Conservation (phyloP, 129 eudicot species). For the Gnaphalium uliginosum region DNA sequence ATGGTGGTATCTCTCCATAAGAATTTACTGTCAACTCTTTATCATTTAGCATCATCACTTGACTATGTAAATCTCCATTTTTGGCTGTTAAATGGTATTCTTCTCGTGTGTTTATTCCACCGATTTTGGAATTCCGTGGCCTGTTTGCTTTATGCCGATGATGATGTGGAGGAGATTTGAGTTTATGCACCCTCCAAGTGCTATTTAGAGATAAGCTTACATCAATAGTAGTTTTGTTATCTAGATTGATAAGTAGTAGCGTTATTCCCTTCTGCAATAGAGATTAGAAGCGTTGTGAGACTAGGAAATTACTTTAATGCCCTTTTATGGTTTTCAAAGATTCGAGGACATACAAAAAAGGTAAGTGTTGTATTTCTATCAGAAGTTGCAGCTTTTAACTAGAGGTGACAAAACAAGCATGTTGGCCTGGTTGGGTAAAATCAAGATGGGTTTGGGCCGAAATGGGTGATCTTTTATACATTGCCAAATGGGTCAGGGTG, state of each 20-base stretch:
- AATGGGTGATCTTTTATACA: background rate
- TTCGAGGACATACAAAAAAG: background rate
- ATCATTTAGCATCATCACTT: conserved; percentile 73
- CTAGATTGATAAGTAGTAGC: conserved; percentile 68
- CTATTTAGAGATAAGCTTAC: conserved; percentile 39
- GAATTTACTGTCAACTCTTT: conserved; percentile 46
- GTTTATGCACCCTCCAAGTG: conserved; percentile 29
- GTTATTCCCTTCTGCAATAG: conserved; percentile 69
- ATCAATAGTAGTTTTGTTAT: conserved; percentile 54
- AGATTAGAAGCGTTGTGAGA: conserved; percentile 15
- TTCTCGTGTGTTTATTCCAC: conserved; percentile 39
- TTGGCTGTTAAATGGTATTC: conserved; percentile 82
- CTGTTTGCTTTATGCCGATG: conserved; percentile 27
- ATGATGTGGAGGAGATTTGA: conserved; percentile 40
- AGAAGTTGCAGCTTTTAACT: background rate
- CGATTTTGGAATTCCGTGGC: conserved; percentile 22
- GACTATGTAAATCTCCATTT: conserved; percentile 76
- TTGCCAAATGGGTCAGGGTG: background rate
- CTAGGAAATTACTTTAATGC: conserved; percentile 9
- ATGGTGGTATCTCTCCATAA: conserved; percentile 53
- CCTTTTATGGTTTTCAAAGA: background rate
- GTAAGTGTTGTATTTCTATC: background rate
- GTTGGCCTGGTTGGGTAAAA: background rate
- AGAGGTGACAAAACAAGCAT: background rate
- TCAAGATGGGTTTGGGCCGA: background rate